These are phyloP conservation scores for Phytophthora europaea DNA, from an alignment of 352 stramenopile species.

Conservation along the genomic window DNA sequence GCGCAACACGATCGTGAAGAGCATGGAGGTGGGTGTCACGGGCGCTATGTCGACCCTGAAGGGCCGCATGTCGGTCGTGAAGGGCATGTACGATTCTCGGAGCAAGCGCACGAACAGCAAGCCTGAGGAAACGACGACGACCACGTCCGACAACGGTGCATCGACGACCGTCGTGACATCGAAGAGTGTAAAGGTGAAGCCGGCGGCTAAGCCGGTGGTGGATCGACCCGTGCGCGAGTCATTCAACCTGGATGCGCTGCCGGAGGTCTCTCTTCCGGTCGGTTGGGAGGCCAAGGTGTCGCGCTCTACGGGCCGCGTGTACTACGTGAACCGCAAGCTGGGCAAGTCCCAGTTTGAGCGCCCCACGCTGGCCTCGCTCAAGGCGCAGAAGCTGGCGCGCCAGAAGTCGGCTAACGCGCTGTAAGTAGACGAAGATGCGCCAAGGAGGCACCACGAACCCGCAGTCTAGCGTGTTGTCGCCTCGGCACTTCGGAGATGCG, in stretches of 20 bases:
- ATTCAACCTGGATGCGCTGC: constrained; percentile 87
- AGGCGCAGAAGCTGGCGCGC: constrained; percentile 83
- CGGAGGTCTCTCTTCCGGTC: constrained; percentile 81
- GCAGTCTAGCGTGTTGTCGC: constrained; percentile 27
- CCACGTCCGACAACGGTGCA: constrained; percentile 36
- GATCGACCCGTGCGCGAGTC: constrained; percentile 80
- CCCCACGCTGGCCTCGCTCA: constrained; percentile 86
- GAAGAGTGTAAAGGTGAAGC: constrained; percentile 47
- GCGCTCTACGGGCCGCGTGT: constrained; percentile 86
- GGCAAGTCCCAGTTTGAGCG: constrained; percentile 90
- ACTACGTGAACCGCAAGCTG: constrained; percentile 91
- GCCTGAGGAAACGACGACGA: constrained; percentile 43
- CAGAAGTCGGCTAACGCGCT: constrained; percentile 60
- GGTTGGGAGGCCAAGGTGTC: constrained; percentile 91
- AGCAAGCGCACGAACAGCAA: constrained; percentile 76
- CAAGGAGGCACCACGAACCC: constrained; percentile 14
- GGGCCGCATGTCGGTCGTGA: constrained; percentile 82
- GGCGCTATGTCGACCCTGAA: constrained; percentile 85
- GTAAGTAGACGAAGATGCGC: constrained; percentile 46
- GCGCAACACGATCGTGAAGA: constrained; percentile 84
- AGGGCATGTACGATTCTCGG: constrained; percentile 79
- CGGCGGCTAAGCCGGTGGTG: constrained; percentile 35
- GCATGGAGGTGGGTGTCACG: constrained; percentile 74
- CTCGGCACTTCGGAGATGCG: constrained; percentile 25
- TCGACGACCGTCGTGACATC: constrained; percentile 37